Evolutionary conservation across 2,329 filamentous ascomycete species (phyloP).

Genomic region (Beauveria bassiana): DNA sequence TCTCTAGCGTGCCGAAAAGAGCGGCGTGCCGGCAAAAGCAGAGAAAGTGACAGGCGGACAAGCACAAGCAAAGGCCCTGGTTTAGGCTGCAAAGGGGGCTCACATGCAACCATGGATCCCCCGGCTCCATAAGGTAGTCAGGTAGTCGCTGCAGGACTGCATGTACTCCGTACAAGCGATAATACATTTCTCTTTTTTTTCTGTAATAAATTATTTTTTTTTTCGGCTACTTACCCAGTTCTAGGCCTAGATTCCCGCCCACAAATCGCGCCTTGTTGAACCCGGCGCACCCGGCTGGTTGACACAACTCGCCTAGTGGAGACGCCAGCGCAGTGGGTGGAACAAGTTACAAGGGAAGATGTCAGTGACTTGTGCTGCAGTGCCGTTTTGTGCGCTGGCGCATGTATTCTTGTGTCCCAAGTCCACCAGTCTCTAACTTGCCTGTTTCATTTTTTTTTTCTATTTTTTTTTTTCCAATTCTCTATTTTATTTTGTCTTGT

Average conservation of each 20-base stretch:
- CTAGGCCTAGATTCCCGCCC: background rate
- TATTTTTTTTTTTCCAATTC: background rate
- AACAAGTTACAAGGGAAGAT: background rate
- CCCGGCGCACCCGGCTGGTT: background rate
- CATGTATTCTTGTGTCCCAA: background rate
- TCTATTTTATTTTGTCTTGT: background rate
- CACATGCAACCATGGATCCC: no score
- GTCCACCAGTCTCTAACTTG: slow-evolving; percentile 3
- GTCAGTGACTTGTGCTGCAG: background rate
- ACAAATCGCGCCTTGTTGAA: background rate
- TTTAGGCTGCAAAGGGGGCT: background rate
- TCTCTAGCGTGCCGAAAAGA: background rate
- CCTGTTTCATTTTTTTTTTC: background rate
- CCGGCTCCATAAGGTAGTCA: no score
- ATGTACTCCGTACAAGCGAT: background rate
- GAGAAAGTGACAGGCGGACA: background rate
- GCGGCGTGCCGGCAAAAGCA: background rate
- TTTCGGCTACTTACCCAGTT: background rate
- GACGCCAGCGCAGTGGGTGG: background rate
- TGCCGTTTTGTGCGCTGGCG: background rate
- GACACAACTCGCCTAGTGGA: background rate
- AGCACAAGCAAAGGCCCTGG: background rate
- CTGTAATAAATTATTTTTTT: background rate
- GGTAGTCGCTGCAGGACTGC: background rate
- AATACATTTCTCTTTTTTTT: background rate